Percentiles rank a stretch among this genome's conserved stretches.
Conservation (phyloP, 768 basidiomycete species). For the Tylopilus vinaceipallidus region DNA sequence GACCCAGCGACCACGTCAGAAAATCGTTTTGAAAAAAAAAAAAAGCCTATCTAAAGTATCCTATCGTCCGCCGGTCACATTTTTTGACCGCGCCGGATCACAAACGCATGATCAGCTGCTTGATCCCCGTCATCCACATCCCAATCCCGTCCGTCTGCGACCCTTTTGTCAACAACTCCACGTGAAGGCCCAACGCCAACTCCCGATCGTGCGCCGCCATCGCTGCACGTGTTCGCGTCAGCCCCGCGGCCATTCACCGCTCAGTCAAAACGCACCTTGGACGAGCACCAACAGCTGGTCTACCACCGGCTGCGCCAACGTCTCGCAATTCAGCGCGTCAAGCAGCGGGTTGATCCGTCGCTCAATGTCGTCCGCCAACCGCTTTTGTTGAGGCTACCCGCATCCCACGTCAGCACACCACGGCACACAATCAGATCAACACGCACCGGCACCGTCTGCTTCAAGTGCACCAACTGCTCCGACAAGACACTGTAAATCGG, state of each 20-base stretch:
- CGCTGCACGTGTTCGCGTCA: constrained; percentile 42
- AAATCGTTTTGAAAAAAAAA: no score
- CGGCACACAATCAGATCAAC: not conserved
- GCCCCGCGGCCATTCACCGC: not conserved
- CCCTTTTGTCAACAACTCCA: constrained; percentile 78
- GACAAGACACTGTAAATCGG: constrained; percentile 68
- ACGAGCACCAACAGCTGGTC: constrained; percentile 71
- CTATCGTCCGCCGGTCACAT: no score
- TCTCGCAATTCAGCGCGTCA: constrained; percentile 90
- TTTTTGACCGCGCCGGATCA: no score
- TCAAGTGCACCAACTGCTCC: constrained; percentile 61
- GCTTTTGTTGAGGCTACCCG: constrained; percentile 73
- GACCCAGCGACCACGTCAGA: no score
- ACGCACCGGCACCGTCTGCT: constrained; percentile 74
- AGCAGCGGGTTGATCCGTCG: constrained; percentile 83
- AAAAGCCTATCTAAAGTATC: no score
- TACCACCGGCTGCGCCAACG: constrained; percentile 65
- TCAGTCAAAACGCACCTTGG: constrained; percentile 53
- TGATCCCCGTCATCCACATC: constrained; percentile 86
- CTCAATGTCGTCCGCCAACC: constrained; percentile 84
- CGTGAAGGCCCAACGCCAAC: constrained; percentile 77
- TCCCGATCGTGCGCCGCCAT: constrained; percentile 79
- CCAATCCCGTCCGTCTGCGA: constrained; percentile 82
- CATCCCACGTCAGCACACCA: not conserved
- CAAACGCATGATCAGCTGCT: constrained; percentile 78